Evolutionary conservation across 306 rosid species (phyloP).

Genomic region (Oemleria cerasiformis): DNA sequence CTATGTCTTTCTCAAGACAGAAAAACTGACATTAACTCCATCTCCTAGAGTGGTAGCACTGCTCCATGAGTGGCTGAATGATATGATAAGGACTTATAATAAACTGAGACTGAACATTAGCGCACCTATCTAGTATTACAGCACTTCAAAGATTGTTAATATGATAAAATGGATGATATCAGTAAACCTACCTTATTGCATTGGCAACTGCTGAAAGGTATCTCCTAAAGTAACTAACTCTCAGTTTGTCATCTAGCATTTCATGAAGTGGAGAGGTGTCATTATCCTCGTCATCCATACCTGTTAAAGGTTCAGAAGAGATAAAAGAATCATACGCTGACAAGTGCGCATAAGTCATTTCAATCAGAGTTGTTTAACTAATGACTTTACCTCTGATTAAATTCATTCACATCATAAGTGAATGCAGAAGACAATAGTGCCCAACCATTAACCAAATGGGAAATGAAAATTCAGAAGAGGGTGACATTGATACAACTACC

Average conservation of each 20-base stretch:
- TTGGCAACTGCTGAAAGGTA: conserved; percentile 66
- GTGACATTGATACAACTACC: too few relatives aligned
- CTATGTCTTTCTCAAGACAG: neutral
- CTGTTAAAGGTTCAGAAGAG: conserved; percentile 32
- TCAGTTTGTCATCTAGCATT: conserved; percentile 79
- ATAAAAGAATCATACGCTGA: neutral
- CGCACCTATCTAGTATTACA: neutral
- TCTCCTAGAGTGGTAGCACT: neutral
- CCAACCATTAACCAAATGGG: neutral
- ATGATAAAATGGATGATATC: conserved; percentile 3
- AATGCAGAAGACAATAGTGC: neutral
- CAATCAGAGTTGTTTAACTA: neutral
- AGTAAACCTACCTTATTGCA: conserved; percentile 71
- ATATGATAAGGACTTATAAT: neutral
- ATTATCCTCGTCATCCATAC: conserved; percentile 87
- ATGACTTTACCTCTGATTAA: neutral
- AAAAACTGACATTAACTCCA: neutral
- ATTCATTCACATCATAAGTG: too few relatives aligned
- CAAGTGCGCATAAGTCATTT: neutral
- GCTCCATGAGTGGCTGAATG: neutral
- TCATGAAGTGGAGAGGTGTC: conserved; percentile 55
- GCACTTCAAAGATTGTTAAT: neutral
- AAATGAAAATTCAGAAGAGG: neutral
- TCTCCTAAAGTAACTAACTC: conserved; percentile 61
- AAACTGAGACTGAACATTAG: neutral